A percentile compares a stretch with the other conserved stretches of the same genome.
Evolutionary conservation across 495 filamentous ascomycete species (phyloP).

Genomic region (Xeromyces bisporus): DNA sequence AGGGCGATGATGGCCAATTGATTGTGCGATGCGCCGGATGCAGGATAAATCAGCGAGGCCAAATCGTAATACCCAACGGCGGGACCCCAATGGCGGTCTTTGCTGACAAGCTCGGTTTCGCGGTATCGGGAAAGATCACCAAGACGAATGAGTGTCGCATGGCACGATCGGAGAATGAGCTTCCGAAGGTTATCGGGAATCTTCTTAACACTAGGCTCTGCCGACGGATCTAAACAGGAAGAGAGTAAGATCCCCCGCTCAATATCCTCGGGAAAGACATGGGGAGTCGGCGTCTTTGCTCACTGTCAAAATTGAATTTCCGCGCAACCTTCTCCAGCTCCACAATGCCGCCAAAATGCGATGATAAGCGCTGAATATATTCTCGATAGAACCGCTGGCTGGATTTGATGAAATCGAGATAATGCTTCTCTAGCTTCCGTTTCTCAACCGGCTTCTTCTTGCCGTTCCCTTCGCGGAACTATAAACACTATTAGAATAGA

Average conservation of each 20-base stretch:
- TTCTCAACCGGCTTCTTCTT: slow-evolving; percentile 55
- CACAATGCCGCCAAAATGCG: slow-evolving; percentile 49
- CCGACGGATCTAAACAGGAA: slow-evolving; percentile 1
- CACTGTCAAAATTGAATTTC: slow-evolving; percentile 47
- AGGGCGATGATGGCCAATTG: slow-evolving; percentile 75
- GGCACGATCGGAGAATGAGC: slow-evolving; percentile 54
- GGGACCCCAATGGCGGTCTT: slow-evolving; percentile 59
- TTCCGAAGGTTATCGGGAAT: slow-evolving; percentile 32
- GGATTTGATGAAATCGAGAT: slow-evolving; percentile 67
- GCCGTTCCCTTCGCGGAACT: slow-evolving; percentile 37
- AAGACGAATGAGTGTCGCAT: slow-evolving; percentile 67
- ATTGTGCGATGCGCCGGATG: slow-evolving; percentile 67
- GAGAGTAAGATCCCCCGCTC: slow-evolving; percentile 3
- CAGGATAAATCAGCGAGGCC: slow-evolving; percentile 60
- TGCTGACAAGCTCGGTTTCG: slow-evolving; percentile 45
- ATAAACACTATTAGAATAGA: slow-evolving; percentile 3
- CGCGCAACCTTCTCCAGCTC: slow-evolving; percentile 57
- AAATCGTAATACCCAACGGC: slow-evolving; percentile 75
- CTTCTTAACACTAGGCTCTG: slow-evolving; percentile 17
- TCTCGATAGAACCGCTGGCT: slow-evolving; percentile 74
- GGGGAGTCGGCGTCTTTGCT: slow-evolving; percentile 4
- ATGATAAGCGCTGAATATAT: slow-evolving; percentile 63
- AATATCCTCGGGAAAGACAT: slow-evolving; percentile 1
- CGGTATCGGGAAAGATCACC: slow-evolving; percentile 89
- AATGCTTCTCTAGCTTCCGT: slow-evolving; percentile 65